A percentile compares a stretch with the other conserved stretches of the same genome.
phyloP scores from a whole-genome alignment of 1,284 basidiomycete species.

The Earliella scabrosa region DNA sequence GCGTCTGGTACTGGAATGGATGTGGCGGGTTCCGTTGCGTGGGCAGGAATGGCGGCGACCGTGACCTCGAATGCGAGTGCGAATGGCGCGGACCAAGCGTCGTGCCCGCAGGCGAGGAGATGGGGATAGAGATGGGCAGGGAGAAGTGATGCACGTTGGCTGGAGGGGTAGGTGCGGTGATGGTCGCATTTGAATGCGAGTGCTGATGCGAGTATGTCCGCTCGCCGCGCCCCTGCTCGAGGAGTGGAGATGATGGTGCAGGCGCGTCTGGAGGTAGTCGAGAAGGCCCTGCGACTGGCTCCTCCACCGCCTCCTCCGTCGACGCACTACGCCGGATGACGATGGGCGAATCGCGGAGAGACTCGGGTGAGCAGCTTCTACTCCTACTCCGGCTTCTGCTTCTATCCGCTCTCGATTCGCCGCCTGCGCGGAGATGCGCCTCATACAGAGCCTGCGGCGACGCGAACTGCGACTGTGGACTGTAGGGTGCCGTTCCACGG shows the following conservation, averaged over 20 bases:
- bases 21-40: constrained; percentile 13
- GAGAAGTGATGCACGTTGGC: constrained; percentile 26
- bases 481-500: constrained; percentile 19
- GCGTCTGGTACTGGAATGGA: constrained; percentile 18
- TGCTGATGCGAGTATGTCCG: constrained; percentile 32
- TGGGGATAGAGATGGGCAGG: background rate
- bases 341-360: constrained; percentile 14
- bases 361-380: constrained; percentile 11
- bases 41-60: constrained; percentile 23
- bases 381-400: constrained; percentile 15
- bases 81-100: constrained; percentile 19
- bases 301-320: constrained; percentile 5
- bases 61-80: constrained; percentile 26
- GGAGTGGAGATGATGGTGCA: constrained; percentile 4
- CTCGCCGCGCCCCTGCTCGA: constrained; percentile 1
- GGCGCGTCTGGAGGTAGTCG: constrained; percentile 10
- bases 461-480: constrained; percentile 15
- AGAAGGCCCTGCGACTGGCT: constrained; percentile 21
- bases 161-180: constrained; percentile 39
- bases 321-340: constrained; percentile 17
- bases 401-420: background rate
- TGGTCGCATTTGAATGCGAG: constrained; percentile 39
- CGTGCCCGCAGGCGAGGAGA: constrained; percentile 6
- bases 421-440: constrained; percentile 2
- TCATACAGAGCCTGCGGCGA: constrained; percentile 22